Percentiles rank a stretch among this genome's conserved stretches.
These are phyloP conservation scores for Colletotrichum somersetense DNA, from an alignment of 2,329 filamentous ascomycete species.

Conservation along the genomic window DNA sequence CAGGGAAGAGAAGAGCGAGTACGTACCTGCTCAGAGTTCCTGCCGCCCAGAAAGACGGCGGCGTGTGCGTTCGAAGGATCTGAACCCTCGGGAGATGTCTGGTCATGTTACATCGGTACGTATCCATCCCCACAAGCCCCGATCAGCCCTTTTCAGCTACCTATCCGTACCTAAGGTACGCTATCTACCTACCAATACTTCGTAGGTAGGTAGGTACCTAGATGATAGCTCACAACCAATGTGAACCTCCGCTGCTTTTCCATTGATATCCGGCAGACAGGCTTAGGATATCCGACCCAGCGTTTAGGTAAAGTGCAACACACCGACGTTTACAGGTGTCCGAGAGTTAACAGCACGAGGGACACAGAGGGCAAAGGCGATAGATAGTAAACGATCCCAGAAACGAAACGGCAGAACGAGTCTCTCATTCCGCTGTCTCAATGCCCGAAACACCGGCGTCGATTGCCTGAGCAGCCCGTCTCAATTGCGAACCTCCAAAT, in stretches of 20 bases:
- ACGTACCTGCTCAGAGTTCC: conserved; percentile 2
- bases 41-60: conserved; percentile 7
- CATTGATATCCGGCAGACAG: neutral
- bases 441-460: neutral
- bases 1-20: neutral
- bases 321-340: neutral
- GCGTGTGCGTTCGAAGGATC: conserved; percentile 36
- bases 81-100: conserved; percentile 27
- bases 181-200: too few relatives aligned
- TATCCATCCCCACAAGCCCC: neutral
- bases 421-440: neutral
- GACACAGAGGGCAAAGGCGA: neutral
- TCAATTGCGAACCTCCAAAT: neutral
- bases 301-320: neutral
- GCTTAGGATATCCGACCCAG: neutral
- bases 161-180: too few relatives aligned
- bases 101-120: conserved; percentile 28
- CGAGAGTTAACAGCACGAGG: neutral
- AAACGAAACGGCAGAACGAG: neutral
- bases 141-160: neutral
- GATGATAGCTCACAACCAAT: neutral
- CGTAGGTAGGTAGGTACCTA: neutral
- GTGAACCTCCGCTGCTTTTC: neutral
- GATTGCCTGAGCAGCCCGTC: neutral
- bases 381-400: neutral